These are phyloP conservation scores for Lachancea waltii DNA, from an alignment of 805 yeast genomes.

Conservation along the genomic window DNA sequence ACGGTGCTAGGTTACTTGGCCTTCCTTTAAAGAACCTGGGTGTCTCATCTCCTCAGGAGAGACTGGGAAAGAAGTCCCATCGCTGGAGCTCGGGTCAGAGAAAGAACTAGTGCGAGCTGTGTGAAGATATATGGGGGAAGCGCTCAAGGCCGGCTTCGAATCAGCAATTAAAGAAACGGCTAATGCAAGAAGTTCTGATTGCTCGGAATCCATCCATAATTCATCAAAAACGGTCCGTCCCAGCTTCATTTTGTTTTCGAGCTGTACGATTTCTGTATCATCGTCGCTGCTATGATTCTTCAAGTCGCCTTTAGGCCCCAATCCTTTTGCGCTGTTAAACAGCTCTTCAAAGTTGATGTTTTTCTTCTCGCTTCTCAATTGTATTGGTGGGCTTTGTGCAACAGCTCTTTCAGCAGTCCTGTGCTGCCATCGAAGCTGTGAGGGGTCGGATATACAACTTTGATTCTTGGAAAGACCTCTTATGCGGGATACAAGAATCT, in stretches of 20 bases:
- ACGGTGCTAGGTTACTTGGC: neutral
- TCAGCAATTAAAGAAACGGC: neutral
- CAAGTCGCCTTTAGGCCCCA: neutral
- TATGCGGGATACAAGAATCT: conserved; percentile 3
- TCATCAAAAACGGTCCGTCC: conserved; percentile 2
- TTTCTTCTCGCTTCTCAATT: neutral
- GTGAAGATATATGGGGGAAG: neutral
- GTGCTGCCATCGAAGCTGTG: neutral
- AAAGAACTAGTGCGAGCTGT: neutral
- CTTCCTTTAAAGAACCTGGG: neutral
- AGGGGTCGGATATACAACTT: neutral
- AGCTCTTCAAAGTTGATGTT: conserved; percentile 4
- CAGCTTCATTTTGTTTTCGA: neutral
- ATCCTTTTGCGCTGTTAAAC: conserved; percentile 2
- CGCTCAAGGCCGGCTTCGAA: neutral
- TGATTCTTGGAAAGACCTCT: neutral
- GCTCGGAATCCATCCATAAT: conserved; percentile 4
- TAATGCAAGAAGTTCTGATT: neutral
- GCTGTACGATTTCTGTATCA: neutral
- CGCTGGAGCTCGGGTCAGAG: neutral
- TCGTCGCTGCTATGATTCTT: neutral
- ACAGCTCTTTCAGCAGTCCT: neutral
- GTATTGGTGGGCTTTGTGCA: conserved; percentile 1
- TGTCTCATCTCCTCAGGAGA: neutral
- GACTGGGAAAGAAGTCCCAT: neutral